Percentiles rank a stretch among this genome's conserved stretches.
Conservation (phyloP, 768 basidiomycete species). For the Tylopilus subfusipes region DNA sequence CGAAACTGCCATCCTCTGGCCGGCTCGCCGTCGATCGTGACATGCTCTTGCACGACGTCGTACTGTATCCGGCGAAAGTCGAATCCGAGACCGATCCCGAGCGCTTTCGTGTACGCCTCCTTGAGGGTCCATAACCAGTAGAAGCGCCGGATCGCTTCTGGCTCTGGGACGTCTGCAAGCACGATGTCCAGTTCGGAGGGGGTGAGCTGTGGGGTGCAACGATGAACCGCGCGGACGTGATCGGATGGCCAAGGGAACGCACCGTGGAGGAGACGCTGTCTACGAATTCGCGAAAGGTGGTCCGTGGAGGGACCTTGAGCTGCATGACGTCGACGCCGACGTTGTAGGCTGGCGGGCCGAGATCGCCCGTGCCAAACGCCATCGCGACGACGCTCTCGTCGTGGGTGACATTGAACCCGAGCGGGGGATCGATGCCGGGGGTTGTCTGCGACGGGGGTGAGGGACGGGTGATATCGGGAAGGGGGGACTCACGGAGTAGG, state of each 20-base stretch:
- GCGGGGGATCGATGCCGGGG: slow-evolving; percentile 44
- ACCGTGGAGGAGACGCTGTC: slow-evolving; percentile 66
- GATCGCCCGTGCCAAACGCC: slow-evolving; percentile 46
- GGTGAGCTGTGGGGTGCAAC: slow-evolving; percentile 37
- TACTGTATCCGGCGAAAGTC: slow-evolving; percentile 77
- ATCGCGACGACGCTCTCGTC: slow-evolving; percentile 73
- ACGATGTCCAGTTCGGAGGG: slow-evolving; percentile 33
- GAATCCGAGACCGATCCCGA: slow-evolving; percentile 80
- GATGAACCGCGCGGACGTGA: slow-evolving; percentile 7
- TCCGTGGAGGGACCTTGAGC: slow-evolving; percentile 56
- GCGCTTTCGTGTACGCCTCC: slow-evolving; percentile 87
- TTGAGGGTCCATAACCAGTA: slow-evolving; percentile 90
- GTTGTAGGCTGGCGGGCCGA: slow-evolving; percentile 52
- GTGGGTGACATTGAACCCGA: slow-evolving; percentile 81
- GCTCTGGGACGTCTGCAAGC: slow-evolving; percentile 38
- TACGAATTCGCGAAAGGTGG: slow-evolving; percentile 58
- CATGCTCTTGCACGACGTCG: slow-evolving; percentile 45
- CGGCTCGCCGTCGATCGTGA: slow-evolving; percentile 56
- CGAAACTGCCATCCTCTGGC: slow-evolving; percentile 67
- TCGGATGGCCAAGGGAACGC: not conserved
- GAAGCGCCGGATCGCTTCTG: slow-evolving; percentile 57
- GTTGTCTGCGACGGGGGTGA: slow-evolving; percentile 38
- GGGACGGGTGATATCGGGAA: not conserved
- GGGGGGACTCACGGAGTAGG: slow-evolving; percentile 58
- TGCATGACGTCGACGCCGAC: slow-evolving; percentile 85